Evolutionary conservation across 352 stramenopile species (phyloP), one percentile per base, ranked within the genome.

Genomic region (Phytophthora ohioensis): DNA sequence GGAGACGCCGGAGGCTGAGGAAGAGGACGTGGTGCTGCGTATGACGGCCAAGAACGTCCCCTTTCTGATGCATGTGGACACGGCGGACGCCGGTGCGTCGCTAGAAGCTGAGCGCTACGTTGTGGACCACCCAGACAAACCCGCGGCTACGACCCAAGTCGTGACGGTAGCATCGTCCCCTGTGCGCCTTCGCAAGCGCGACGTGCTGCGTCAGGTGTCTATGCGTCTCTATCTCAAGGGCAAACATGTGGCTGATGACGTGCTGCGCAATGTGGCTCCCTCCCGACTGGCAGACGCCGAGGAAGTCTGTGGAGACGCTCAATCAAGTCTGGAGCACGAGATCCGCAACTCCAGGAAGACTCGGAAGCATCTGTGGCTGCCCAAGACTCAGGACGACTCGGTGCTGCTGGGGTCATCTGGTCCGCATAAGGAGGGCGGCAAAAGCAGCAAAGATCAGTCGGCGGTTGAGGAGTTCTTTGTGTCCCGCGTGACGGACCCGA

Each of bases 381-480:
- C 88, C 1, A 79, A 75, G 72, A 95, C 88, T 6, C 85, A 91
- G 57, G 88, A 95, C 59, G 88, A 95, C 68, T 90, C 86, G 54
- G 82, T 90, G 60, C 69, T 93, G 54, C 69, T 85, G 11, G 61
- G 60, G 1, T 60, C 51, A 30, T 72, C 59, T 17, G 60, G 53
- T 61, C 36, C 32, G 6, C n/a, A 32, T 17, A 57, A 62, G 11
- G 15, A 36, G 21, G 15, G 36, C 32, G 42, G 47, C 52, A 41
- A 6, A 45, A 27, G 21, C 48, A 42, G 32, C 11, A 58, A 67
- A 11, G 52, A 76, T 9, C 65, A 79, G 55, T 76, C 80, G 30
- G 81, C 85, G 12, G 82, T 91, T 15, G 75, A 91, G 34, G 78
- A 87, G 41, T 96, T 96, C 57, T 91, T 96, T 58, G 70, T 93